These are phyloP conservation scores for Tetrahymena elliotti DNA, from an alignment of 73 alveolate species.

Conservation along the genomic window DNA sequence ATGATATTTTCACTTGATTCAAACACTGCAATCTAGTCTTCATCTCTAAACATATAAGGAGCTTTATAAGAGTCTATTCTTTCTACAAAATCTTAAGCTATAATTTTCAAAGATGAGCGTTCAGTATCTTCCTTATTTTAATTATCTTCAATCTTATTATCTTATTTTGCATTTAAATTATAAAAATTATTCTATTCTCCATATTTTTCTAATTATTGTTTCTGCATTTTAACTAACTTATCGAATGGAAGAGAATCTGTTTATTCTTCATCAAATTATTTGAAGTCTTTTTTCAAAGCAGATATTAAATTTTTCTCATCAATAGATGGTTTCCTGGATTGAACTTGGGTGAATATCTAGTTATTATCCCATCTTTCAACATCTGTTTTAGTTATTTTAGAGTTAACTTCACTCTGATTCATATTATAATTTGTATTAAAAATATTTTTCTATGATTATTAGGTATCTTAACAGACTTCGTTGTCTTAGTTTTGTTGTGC, in stretches of 20 bases:
- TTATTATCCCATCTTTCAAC: not conserved
- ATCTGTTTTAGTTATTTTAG: not conserved
- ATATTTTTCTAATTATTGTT: not conserved
- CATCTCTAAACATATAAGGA: not conserved
- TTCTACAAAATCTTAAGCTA: not conserved
- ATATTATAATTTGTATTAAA: not conserved
- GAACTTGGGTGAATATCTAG: not conserved
- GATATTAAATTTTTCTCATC: not conserved
- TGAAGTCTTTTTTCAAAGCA: not conserved
- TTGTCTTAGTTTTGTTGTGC: not conserved
- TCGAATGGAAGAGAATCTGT: not conserved
- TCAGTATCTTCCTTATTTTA: not conserved
- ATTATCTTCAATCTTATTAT: not conserved
- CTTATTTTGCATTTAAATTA: not conserved
- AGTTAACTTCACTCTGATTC: not conserved
- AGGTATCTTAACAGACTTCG: not conserved
- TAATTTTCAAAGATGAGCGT: not conserved
- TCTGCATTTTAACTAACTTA: not conserved
- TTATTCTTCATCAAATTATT: not conserved
- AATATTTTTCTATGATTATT: not conserved
- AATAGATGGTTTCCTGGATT: not conserved
- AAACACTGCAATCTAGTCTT: not conserved
- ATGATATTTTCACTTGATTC: not conserved
- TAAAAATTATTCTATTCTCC: not conserved
- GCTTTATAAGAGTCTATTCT: not conserved